Evolutionary conservation across 352 stramenopile genomes (phyloP), one percentile per base, ranked within the genome.

Genomic region (Globisporangium okanoganense): DNA sequence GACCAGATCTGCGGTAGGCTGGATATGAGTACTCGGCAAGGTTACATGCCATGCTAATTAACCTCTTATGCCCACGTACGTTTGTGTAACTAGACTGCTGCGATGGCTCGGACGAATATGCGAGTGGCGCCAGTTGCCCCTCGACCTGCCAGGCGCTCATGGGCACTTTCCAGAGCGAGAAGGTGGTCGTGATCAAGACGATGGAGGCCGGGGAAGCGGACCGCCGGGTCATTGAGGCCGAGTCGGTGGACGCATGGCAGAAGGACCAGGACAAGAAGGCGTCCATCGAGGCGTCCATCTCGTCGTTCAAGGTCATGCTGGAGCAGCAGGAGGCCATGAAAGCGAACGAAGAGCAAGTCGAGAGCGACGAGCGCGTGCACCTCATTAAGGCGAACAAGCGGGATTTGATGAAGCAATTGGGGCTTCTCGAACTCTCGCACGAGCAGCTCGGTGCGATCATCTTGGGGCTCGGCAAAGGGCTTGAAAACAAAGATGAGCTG

Each of bases 61-160:
- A n/a, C n/a, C n/a, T n/a, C n/a, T n/a, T n/a, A n/a, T n/a, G n/a
- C n/a, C n/a, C n/a, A n/a, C n/a, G n/a, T n/a, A n/a, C 27, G 24
- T 40, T 18, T 56, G 41, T 56, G 57, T 45, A 10, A 33, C 12
- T 83, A 97, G 69, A 96, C 71, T 75, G 93, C 74, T 82, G 92
- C 68, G 71, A 98, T 63, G 69, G 93, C 61, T 75, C 79, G 63
- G 72, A 97, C 72, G 76, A 98, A 71, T 75, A 95, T 66, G 52
- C 75, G 58, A 66, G 87, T 41, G 54, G 78, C 61, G 40, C 71
- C 35, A 52, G 85, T 51, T 90, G 82, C 59, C 56, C 68, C 0
- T 62, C 72, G 41, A 88, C 75, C 3, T 88, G 75, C 62, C 29
- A 40, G 44, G 65, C 58, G 38, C 68, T 75, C 13, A 81, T 81